Evolutionary conservation across 306 rosid species (phyloP), one percentile per base, ranked within the genome.

Genomic region (Sicyos edulis): DNA sequence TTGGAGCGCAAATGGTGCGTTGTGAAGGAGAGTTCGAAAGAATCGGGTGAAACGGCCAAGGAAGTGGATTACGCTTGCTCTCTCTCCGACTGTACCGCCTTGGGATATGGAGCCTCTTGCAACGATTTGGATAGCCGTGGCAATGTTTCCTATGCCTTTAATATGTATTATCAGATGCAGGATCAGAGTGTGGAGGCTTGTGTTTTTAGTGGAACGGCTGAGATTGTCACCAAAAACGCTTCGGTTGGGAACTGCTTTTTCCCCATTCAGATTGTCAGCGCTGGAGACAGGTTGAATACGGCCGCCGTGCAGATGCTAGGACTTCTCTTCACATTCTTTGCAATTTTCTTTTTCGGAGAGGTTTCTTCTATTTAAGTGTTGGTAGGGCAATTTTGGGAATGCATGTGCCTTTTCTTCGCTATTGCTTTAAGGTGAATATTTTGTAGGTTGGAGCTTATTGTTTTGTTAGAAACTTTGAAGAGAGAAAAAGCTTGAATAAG

Each of bases 131-230:
- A 63, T 22, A 0, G 0, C 1, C 2, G 0, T 7, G 88, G 80
- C 0, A 79, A 72, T 22, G 67, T 74, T 11, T 87, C 96, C 0
- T 92, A 78, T 80, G 93, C 96, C 61, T 92, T 79, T 56, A 92
- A 90, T 7, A 86, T 85, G 50, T 85, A 47, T 49, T 92, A 56
- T 74, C 98, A 90, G 77, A 72, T 71, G n/a, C 82, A 68, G 2
- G 89, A 87, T 49, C 96, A 92, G 69, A 78, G 82, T 29, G 83
- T 78, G 50, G 91, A 85, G 75, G 87, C 87, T 0, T 90, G 98
- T 42, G 57, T 78, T 64, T 92, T 90, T 24, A 4, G 52, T 0
- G 87, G 92, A 4, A 0, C 67, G 11, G 93, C 81, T 10, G 47
- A 45, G 26, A 79, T 87, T 68, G 90, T 87, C 3, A 42, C 72